Evolutionary conservation across 2,329 filamentous ascomycete genomes (phyloP).

Genomic region (Fusarium continuum): DNA sequence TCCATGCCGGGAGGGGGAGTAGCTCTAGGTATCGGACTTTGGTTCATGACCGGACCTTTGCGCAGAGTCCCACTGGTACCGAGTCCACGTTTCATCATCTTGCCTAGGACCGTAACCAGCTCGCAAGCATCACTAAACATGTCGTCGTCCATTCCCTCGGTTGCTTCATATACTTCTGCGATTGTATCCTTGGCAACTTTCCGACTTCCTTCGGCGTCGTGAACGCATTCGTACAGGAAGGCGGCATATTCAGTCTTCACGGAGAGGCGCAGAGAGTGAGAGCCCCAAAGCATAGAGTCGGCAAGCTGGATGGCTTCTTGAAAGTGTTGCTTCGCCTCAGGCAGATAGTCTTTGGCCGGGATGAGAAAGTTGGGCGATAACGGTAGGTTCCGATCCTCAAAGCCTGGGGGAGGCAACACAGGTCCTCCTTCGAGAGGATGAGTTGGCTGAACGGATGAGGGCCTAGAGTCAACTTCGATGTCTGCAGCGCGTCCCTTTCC

Average conservation of each 20-base stretch:
- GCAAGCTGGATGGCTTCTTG: constrained; percentile 78
- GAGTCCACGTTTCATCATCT: constrained; percentile 84
- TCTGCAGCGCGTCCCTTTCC: constrained; percentile 60
- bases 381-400: constrained; percentile 52
- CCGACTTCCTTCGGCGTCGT: constrained; percentile 80
- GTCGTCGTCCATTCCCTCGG: constrained; percentile 93
- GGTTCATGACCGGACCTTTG: constrained; percentile 44
- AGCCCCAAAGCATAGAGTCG: constrained; percentile 80
- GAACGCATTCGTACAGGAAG: constrained; percentile 91
- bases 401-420: constrained; percentile 65
- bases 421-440: constrained; percentile 66
- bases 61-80: constrained; percentile 49
- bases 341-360: constrained; percentile 81
- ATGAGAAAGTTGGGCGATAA: constrained; percentile 78
- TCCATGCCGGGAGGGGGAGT: constrained; percentile 53
- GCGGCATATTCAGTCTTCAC: constrained; percentile 93
- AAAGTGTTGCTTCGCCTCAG: constrained; percentile 83
- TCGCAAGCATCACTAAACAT: constrained; percentile 94
- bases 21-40: constrained; percentile 22
- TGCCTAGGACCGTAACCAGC: constrained; percentile 84
- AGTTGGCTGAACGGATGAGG: constrained; percentile 58
- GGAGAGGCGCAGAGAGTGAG: constrained; percentile 87
- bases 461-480: constrained; percentile 52
- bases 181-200: constrained; percentile 84
- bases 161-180: constrained; percentile 87